Percentiles rank a stretch among this genome's conserved stretches.
Evolutionary conservation across 1,284 basidiomycete genomes (phyloP).

Genomic region (Erythrobasidium hasegawianum): DNA sequence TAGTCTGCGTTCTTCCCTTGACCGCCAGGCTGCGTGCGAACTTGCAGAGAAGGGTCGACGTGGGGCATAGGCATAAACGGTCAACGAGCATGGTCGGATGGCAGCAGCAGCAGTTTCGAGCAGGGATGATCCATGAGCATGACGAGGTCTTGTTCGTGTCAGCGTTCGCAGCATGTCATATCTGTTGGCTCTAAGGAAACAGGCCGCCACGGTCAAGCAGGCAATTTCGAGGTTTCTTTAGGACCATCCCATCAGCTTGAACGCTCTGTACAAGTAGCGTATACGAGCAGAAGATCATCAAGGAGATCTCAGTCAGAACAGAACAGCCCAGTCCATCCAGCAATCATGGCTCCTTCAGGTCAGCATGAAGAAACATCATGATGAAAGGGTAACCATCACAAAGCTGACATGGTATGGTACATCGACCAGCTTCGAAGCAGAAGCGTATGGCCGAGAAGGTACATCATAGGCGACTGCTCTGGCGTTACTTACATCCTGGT

Average conservation of each 20-base stretch:
- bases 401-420: no score
- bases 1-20: constrained; percentile 15
- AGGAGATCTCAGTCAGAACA: no score
- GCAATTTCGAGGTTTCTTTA: no score
- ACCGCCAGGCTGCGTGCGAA: constrained; percentile 6
- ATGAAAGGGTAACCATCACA: not conserved
- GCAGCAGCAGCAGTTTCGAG: not conserved
- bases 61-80: not conserved
- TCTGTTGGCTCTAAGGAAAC: no score
- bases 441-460: constrained; percentile 44
- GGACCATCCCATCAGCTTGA: no score
- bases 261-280: no score
- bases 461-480: no score
- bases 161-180: not conserved
- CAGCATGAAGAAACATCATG: not conserved
- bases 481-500: not conserved
- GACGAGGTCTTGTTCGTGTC: not conserved
- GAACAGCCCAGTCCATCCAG: no score
- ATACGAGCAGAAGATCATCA: no score
- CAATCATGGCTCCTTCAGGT: constrained; percentile 31
- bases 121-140: not conserved
- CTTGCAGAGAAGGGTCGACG: not conserved
- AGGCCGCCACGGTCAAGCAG: no score
- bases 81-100: not conserved
- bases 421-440: constrained; percentile 42